Evolutionary conservation across 495 filamentous ascomycete genomes (phyloP).

Genomic region (Penicillium nucicola): DNA sequence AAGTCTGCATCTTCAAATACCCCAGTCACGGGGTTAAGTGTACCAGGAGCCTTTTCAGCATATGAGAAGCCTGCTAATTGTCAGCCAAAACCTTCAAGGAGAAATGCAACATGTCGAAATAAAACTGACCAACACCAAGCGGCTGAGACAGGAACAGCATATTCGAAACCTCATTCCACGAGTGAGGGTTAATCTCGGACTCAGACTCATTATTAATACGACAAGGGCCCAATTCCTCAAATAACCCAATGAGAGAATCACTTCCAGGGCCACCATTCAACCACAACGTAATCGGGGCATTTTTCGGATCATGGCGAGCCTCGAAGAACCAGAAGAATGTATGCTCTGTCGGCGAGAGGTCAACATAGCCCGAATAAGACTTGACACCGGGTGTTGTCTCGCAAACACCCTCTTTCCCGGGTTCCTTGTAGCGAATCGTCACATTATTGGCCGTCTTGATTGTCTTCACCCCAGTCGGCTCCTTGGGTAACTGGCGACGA

Average conservation of each 20-base stretch:
- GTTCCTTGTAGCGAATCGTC: conserved; percentile 43
- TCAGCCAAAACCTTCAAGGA: neutral
- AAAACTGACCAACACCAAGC: conserved; percentile 46
- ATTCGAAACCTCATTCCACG: conserved; percentile 72
- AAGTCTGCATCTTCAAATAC: conserved; percentile 39
- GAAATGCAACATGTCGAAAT: neutral
- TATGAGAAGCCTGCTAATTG: conserved; percentile 51
- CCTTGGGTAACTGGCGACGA: conserved; percentile 41
- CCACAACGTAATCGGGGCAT: conserved; percentile 51
- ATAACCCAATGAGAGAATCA: conserved; percentile 67
- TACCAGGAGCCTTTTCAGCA: conserved; percentile 34
- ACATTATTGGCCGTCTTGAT: conserved; percentile 56
- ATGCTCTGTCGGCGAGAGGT: conserved; percentile 38
- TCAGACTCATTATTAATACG: conserved; percentile 51
- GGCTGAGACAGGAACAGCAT: conserved; percentile 74
- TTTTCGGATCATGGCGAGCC: conserved; percentile 44
- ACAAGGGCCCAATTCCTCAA: conserved; percentile 65
- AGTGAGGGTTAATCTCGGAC: conserved; percentile 55
- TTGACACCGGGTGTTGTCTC: conserved; percentile 49
- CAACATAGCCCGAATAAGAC: conserved; percentile 47
- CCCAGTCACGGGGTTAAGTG: conserved; percentile 44
- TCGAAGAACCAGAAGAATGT: conserved; percentile 55
- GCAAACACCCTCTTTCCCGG: conserved; percentile 40
- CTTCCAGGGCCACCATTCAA: conserved; percentile 55
- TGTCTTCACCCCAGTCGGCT: conserved; percentile 53